Percentiles rank a stretch among this genome's conserved stretches.
phyloP scores from a whole-genome alignment of 2,329 filamentous ascomycete species.

The Rhynchosporium graminicola region DNA sequence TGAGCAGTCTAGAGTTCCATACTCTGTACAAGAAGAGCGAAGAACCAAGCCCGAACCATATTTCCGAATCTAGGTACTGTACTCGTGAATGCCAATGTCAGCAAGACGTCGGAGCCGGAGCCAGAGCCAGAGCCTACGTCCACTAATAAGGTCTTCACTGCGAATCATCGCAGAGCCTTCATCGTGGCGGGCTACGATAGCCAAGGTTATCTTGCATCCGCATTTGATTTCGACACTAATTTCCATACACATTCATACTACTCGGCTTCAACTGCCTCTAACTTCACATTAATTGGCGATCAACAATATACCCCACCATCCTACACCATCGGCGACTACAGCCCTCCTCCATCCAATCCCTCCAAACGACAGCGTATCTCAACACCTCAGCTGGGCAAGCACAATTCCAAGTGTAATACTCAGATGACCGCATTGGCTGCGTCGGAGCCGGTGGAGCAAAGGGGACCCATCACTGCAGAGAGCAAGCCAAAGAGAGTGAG shows the following conservation, averaged over 20 bases:
- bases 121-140: slow-evolving; percentile 17
- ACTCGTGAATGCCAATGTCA: slow-evolving; percentile 32
- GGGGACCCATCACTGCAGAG: slow-evolving; percentile 26
- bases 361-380: slow-evolving; percentile 31
- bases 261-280: slow-evolving; percentile 36
- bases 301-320: slow-evolving; percentile 35
- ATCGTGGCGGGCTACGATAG: slow-evolving; percentile 38
- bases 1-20: not conserved
- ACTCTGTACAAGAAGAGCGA: too few relatives aligned
- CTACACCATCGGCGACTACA: slow-evolving; percentile 29
- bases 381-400: slow-evolving; percentile 22
- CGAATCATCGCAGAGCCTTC: slow-evolving; percentile 38
- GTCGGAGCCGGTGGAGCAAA: slow-evolving; percentile 24
- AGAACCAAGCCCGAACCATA: too few relatives aligned
- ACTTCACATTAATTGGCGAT: slow-evolving; percentile 35
- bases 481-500: slow-evolving; percentile 80
- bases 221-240: slow-evolving; percentile 35
- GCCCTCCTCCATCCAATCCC: slow-evolving; percentile 31
- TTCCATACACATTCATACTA: slow-evolving; percentile 37
- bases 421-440: slow-evolving; percentile 35
- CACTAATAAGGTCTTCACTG: slow-evolving; percentile 28
- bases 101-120: slow-evolving; percentile 17
- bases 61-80: not conserved
- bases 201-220: slow-evolving; percentile 36
- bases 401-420: slow-evolving; percentile 25